A percentile compares a stretch with the other conserved stretches of the same genome.
These are phyloP conservation scores for Chenopodium formosanum DNA, from an alignment of 148 eudicot species.

Conservation along the genomic window DNA sequence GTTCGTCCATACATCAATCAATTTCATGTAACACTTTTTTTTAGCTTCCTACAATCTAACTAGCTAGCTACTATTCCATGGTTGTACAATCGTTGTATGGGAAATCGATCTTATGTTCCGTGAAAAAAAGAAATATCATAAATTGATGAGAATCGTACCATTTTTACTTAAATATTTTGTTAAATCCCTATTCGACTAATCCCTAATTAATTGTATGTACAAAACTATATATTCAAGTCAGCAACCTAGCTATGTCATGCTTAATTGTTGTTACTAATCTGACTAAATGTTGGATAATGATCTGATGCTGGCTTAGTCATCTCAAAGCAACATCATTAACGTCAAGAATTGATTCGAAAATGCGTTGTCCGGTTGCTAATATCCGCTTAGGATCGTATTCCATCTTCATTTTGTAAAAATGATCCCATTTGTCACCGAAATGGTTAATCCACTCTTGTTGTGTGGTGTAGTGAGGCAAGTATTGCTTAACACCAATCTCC, in stretches of 20 bases:
- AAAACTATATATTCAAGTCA: constrained; percentile 19
- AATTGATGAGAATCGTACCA: background rate
- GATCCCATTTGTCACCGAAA: constrained; percentile 68
- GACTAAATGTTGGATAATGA: background rate
- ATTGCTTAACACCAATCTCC: constrained; percentile 61
- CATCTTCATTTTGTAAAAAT: constrained; percentile 47
- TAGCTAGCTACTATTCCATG: too few species aligned
- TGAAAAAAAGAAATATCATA: too few species aligned
- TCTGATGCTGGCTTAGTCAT: background rate
- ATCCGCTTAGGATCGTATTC: constrained; percentile 68
- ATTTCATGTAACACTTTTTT: background rate
- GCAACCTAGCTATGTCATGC: background rate
- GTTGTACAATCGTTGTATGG: too few species aligned
- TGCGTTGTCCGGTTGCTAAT: constrained; percentile 76
- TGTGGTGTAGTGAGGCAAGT: constrained; percentile 70
- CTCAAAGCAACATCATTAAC: constrained; percentile 11
- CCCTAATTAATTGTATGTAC: constrained; percentile 19
- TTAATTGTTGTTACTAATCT: background rate
- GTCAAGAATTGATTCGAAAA: constrained; percentile 43
- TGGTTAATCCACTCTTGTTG: constrained; percentile 72
- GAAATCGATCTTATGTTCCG: too few species aligned
- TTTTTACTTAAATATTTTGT: background rate
- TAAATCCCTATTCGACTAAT: constrained; percentile 4
- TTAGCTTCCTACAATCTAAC: background rate
- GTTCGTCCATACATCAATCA: background rate